Base-by-base conservation (phyloP, 2,329 filamentous ascomycete species). In the Capronia epimyces region DNA sequence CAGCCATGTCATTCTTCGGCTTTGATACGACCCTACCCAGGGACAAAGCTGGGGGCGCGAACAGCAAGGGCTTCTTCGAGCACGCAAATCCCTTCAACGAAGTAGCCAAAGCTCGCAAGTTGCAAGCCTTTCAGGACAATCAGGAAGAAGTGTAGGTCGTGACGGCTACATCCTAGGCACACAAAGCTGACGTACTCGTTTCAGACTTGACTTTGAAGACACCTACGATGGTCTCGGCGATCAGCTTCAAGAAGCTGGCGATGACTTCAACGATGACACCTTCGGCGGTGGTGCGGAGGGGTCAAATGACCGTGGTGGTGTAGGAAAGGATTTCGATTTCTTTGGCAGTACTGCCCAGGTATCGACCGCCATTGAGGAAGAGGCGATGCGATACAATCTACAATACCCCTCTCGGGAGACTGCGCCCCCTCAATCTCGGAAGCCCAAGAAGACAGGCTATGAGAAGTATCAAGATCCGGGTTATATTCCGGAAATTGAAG, bases 271-370 rank as follows among this genome's bases (percentile, higher is more conserved):
- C 69, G 89, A 97, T 63, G 93, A 97, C 66, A 98, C 93, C 1
- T 98, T 98, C 66, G 87, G 80, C 53, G 71, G 69, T 50, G 77
- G 74, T 51, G 71, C 69, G 27, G 66, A 66, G 50, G 71, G 69
- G 29, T 71, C 67, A 15, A 65, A 67, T 15, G 69, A 75, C 24
- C 75, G 67, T 46, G 70, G 76, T 60, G 63, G 75, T 9, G 81
- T 93, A 52, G 90, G 90, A 65, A 94, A 87, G 67, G 91, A 98
- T 69, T 97, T 97, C 64, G 93, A 98, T 69, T 98, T 97, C 71
- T 95, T 94, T 59, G 90, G 90, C 34, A 84, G 87, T 64, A 98
- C 93, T 5, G 90, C 90, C 51, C 83, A 90, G 69, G 87, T 95
- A 34, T 79, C 89, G 16, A 79, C 84, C 70, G 89, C 86, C 29